Evolutionary conservation across 1,139 yeast species (phyloP).

Genomic region (Taphrina sp.): DNA sequence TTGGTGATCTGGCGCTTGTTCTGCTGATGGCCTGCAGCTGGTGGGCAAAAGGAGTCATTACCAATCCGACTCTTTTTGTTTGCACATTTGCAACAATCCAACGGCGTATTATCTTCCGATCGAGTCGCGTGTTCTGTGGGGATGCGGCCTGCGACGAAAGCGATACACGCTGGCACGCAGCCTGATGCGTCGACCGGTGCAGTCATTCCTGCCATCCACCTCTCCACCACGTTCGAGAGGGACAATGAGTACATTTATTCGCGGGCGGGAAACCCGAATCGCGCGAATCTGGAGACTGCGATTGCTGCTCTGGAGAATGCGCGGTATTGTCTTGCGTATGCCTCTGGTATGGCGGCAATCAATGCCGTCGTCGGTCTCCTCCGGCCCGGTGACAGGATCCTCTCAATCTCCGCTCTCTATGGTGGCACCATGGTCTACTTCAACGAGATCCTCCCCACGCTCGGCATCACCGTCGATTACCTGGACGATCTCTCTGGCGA

Average conservation of each 20-base stretch:
- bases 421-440: constrained; percentile 93
- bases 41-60: background rate
- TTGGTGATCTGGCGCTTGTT: background rate
- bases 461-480: constrained; percentile 62
- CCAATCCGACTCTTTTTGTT: background rate
- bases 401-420: constrained; percentile 75
- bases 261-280: constrained; percentile 83
- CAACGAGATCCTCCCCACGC: constrained; percentile 79
- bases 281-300: constrained; percentile 75
- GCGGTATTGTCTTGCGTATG: constrained; percentile 71
- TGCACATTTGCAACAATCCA: background rate
- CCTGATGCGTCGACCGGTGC: constrained; percentile 78
- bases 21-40: background rate
- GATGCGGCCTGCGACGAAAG: constrained; percentile 42
- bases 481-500: constrained; percentile 64
- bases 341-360: constrained; percentile 85
- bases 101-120: background rate
- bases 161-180: constrained; percentile 80
- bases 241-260: constrained; percentile 76
- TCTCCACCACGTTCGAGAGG: constrained; percentile 85
- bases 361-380: constrained; percentile 73
- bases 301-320: constrained; percentile 79
- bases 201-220: constrained; percentile 78
- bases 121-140: background rate
- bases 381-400: constrained; percentile 58